phyloP scores from a whole-genome alignment of 192 early-diverging fungal genomes.

The Phycomyces blakesleeanus region DNA sequence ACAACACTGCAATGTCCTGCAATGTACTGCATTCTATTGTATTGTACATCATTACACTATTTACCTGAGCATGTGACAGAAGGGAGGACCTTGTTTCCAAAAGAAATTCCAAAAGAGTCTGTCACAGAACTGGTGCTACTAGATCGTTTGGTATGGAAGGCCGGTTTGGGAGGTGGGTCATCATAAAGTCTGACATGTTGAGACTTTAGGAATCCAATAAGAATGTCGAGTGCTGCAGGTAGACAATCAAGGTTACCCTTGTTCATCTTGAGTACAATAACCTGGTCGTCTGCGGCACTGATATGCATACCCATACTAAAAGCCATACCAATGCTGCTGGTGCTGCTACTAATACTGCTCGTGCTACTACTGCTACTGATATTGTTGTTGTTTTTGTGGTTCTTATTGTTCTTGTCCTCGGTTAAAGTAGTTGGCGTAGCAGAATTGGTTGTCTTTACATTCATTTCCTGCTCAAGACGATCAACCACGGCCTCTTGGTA shows the following conservation, averaged over 20 bases:
- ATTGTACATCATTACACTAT: neutral
- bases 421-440: neutral
- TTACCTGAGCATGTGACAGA: constrained; percentile 13
- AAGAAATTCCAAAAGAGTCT: neutral
- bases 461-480: constrained; percentile 39
- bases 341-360: too few species aligned
- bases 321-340: too few species aligned
- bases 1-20: too few species aligned
- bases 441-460: constrained; percentile 23
- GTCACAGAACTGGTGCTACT: neutral
- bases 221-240: constrained; percentile 14
- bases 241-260: constrained; percentile 18
- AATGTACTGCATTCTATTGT: too few species aligned
- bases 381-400: neutral
- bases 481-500: constrained; percentile 42
- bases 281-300: too few species aligned
- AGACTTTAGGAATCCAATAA: constrained; percentile 10
- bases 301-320: too few species aligned
- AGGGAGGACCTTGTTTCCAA: constrained; percentile 8
- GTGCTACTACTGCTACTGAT: neutral
- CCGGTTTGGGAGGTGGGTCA: constrained; percentile 1
- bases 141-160: neutral
- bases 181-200: constrained; percentile 17
- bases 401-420: too few species aligned
- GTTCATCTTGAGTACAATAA: constrained; percentile 4